Conservation (phyloP, 371 early-diverging fungal species). For the Mortierella polycephala region DNA sequence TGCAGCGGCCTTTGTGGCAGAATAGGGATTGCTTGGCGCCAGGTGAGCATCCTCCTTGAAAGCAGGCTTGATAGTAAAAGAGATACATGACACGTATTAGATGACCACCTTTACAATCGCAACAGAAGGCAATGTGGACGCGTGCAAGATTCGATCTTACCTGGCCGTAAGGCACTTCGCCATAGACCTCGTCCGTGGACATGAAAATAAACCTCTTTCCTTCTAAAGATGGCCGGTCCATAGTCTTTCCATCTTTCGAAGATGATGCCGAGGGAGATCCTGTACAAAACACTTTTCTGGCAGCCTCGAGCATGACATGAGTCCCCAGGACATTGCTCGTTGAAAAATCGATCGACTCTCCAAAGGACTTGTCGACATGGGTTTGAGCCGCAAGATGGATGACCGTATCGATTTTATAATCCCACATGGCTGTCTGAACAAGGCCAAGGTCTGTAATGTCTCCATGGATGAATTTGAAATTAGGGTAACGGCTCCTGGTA, state of each 20-base stretch:
- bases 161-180: constrained; percentile 68
- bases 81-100: neutral
- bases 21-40: constrained; percentile 87
- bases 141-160: constrained; percentile 48
- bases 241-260: neutral
- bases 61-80: constrained; percentile 62
- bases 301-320: constrained; percentile 87
- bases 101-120: neutral
- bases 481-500: constrained; percentile 6
- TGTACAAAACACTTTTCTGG: constrained; percentile 57
- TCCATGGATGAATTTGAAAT: constrained; percentile 59
- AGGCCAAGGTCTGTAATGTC: constrained; percentile 80
- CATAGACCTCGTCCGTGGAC: constrained; percentile 92
- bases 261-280: neutral
- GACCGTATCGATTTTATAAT: constrained; percentile 81
- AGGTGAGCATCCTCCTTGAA: constrained; percentile 76
- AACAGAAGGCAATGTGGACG: neutral
- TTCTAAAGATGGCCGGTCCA: constrained; percentile 14
- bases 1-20: constrained; percentile 92
- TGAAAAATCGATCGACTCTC: constrained; percentile 89
- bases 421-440: constrained; percentile 72
- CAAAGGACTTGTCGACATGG: constrained; percentile 92
- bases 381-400: constrained; percentile 89
- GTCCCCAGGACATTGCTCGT: constrained; percentile 88
- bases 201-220: constrained; percentile 81